Evolutionary conservation across 768 basidiomycete species (phyloP), one percentile per base, ranked within the genome.

Genomic region (Pisolithus tinctorius): DNA sequence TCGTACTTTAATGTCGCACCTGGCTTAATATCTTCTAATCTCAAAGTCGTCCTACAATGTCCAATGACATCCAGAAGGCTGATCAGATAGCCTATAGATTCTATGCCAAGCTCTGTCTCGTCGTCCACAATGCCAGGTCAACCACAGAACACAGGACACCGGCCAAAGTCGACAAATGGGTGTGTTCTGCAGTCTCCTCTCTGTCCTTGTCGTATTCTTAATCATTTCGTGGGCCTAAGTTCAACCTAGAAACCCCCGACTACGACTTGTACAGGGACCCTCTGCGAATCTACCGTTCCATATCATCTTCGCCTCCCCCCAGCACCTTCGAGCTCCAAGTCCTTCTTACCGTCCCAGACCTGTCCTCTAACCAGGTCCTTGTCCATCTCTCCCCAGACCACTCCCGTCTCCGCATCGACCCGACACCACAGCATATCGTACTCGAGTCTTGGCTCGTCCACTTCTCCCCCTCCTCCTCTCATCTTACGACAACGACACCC

Each of bases 51-150:
- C 11, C 31, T 68, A 69, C 74, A 66, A 76, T 76, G 75, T 76
- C 75, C 60, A 75, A 73, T 73, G 76, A 77, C 68, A 71, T 70
- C 53, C 70, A 71, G 63, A 89, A 82, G 74, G 85, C 88, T 58
- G 88, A 92, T 76, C 87, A 89, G 76, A 91, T 92, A 60, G 85
- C 86, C 45, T 83, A 83, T 68, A 82, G 83, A 66, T 82, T 88
- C 69, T 90, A 88, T 71, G 81, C 83, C 47, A 92, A 92, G 73
- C 81, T 91, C 48, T 81, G 80, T 64, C 82, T 85, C 61, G 78
- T 88, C 58, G 75, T 92, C 57, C 77, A 82, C 65, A 74, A 87
- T 63, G 85, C 88, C 13, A 74, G 89, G 53, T 74, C 82, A n/a
- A 84, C 85, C 40, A 65, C 67, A 47, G 80, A 78, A 57, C 64